phyloP scores from a whole-genome alignment of 2,329 filamentous ascomycete species.

The Fusarium globosum region DNA sequence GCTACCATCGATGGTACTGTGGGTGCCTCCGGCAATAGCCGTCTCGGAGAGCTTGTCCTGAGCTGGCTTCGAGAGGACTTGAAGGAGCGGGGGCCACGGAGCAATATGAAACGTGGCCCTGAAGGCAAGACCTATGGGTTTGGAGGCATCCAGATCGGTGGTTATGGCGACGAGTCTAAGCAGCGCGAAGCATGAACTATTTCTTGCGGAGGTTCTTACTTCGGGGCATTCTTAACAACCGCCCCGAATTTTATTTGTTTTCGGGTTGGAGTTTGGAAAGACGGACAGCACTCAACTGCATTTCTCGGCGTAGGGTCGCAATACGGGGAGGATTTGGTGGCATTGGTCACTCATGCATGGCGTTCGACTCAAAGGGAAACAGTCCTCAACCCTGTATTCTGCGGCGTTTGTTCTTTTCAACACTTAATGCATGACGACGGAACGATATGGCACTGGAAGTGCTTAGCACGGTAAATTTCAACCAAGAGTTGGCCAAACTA shows the following conservation, averaged over 20 bases:
- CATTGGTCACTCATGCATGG: conserved; percentile 28
- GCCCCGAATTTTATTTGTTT: conserved; percentile 15
- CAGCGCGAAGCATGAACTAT: conserved; percentile 44
- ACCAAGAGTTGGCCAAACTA: conserved; percentile 46
- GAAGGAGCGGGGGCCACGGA: conserved; percentile 80
- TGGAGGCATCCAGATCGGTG: conserved; percentile 63
- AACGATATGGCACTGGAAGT: neutral
- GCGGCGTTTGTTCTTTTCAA: conserved; percentile 45
- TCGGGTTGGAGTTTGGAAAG: conserved; percentile 21
- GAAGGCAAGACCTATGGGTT: conserved; percentile 74
- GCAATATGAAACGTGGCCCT: conserved; percentile 61
- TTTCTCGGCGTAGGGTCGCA: conserved; percentile 30
- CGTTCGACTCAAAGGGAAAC: conserved; percentile 41
- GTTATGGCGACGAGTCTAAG: conserved; percentile 67
- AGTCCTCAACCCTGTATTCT: conserved; percentile 50
- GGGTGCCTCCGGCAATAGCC: conserved; percentile 74
- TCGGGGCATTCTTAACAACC: conserved; percentile 40
- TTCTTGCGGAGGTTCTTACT: neutral
- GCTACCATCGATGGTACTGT: conserved; percentile 57
- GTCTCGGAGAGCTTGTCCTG: conserved; percentile 87
- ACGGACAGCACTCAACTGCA: conserved; percentile 49
- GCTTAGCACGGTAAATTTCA: conserved; percentile 4
- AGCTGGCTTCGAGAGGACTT: conserved; percentile 88
- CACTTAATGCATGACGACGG: conserved; percentile 36
- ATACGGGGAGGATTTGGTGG: conserved; percentile 3